A percentile compares a stretch with the other conserved stretches of the same genome.
Evolutionary conservation across 2,329 filamentous ascomycete species (phyloP).

Genomic region (Didymella pinodella): DNA sequence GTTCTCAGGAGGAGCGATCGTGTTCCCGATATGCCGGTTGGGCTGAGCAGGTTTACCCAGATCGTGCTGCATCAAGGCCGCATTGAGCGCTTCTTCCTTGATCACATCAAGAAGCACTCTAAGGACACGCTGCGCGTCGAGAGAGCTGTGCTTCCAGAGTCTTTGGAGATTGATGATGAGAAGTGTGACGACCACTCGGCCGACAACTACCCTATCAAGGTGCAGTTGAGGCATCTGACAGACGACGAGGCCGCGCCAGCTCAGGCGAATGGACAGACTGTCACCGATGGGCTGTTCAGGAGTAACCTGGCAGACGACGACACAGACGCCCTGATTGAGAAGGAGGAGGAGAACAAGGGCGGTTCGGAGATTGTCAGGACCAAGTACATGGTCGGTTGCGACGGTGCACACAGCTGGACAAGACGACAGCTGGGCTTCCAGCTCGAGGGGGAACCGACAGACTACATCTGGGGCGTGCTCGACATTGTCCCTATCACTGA

Average conservation of each 20-base stretch:
- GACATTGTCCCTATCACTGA: constrained; percentile 64
- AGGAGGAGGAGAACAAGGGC: constrained; percentile 47
- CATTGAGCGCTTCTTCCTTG: constrained; percentile 72
- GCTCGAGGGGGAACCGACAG: constrained; percentile 64
- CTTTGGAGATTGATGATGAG: constrained; percentile 62
- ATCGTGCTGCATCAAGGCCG: constrained; percentile 75
- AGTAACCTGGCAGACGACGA: constrained; percentile 67
- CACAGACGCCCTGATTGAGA: constrained; percentile 61
- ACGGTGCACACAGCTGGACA: constrained; percentile 73
- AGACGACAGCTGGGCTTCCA: constrained; percentile 65
- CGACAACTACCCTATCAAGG: constrained; percentile 65
- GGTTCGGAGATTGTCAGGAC: constrained; percentile 58
- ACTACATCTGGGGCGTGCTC: constrained; percentile 62
- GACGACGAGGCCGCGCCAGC: constrained; percentile 66
- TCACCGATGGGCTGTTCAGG: constrained; percentile 64
- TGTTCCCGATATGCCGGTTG: constrained; percentile 69
- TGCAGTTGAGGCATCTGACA: constrained; percentile 64
- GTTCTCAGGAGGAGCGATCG: constrained; percentile 65
- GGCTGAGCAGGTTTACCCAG: constrained; percentile 69
- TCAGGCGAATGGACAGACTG: constrained; percentile 48
- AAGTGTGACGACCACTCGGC: constrained; percentile 56
- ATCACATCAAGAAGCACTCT: constrained; percentile 65
- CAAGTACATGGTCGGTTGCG: constrained; percentile 73
- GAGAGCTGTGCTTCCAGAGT: constrained; percentile 65
- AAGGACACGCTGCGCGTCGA: constrained; percentile 63